Conservation (phyloP, 2,329 filamentous ascomycete genomes). For the Neonectria sp. region DNA sequence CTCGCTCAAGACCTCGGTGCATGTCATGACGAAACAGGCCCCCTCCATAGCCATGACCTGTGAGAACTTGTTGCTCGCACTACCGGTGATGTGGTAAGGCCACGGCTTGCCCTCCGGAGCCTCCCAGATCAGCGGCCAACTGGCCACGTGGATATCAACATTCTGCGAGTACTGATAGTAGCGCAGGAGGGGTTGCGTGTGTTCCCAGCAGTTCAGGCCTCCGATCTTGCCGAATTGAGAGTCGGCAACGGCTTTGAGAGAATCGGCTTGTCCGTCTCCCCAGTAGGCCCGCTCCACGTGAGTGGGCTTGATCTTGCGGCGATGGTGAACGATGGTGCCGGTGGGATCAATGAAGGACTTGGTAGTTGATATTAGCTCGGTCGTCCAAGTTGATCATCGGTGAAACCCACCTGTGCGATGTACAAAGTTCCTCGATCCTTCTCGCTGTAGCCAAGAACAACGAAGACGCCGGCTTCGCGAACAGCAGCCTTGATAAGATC, state of each 20-base stretch:
- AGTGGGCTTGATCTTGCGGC: conserved; percentile 67
- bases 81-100: conserved; percentile 43
- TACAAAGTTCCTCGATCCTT: conserved; percentile 55
- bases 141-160: conserved; percentile 62
- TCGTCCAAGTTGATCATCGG: too few species aligned
- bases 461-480: conserved; percentile 59
- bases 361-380: conserved; percentile 39
- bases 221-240: conserved; percentile 57
- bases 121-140: conserved; percentile 57
- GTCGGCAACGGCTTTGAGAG: conserved; percentile 56
- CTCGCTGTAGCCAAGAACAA: conserved; percentile 61
- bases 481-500: conserved; percentile 60
- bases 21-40: conserved; percentile 67
- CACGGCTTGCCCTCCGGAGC: conserved; percentile 51
- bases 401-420: conserved; percentile 51
- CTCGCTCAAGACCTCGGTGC: conserved; percentile 62
- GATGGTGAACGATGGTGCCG: conserved; percentile 57
- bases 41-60: conserved; percentile 71
- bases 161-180: conserved; percentile 60
- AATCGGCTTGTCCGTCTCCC: conserved; percentile 59
- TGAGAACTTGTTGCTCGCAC: conserved; percentile 54
- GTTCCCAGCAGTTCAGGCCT: conserved; percentile 64
- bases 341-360: conserved; percentile 58
- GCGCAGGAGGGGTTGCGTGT: conserved; percentile 63
- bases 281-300: conserved; percentile 66